phyloP scores from a whole-genome alignment of 495 filamentous ascomycete genomes.

The Lepraria neglecta region DNA sequence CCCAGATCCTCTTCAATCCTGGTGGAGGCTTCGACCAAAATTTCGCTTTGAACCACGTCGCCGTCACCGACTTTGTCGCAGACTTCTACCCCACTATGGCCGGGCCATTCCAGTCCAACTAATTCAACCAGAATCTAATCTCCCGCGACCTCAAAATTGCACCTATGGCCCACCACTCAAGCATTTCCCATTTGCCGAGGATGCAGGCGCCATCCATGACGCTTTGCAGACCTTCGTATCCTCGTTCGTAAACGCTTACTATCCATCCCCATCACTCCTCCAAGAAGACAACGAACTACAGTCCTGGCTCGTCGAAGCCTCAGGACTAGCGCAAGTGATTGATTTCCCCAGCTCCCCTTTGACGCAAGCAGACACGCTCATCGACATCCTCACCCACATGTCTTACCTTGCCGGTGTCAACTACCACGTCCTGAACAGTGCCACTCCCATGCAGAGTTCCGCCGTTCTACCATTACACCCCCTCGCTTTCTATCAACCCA shows the following conservation, averaged over 20 bases:
- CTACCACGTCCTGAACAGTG: constrained; percentile 35
- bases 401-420: constrained; percentile 24
- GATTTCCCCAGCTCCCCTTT: constrained; percentile 29
- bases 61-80: constrained; percentile 20
- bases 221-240: constrained; percentile 30
- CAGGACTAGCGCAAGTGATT: constrained; percentile 25
- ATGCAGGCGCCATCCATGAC: constrained; percentile 29
- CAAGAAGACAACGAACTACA: constrained; percentile 33
- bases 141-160: constrained; percentile 32
- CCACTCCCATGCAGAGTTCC: constrained; percentile 29
- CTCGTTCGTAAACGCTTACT: constrained; percentile 35
- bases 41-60: constrained; percentile 25
- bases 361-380: constrained; percentile 23
- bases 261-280: constrained; percentile 23
- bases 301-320: constrained; percentile 30
- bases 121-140: constrained; percentile 32
- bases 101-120: constrained; percentile 33
- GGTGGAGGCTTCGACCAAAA: constrained; percentile 31
- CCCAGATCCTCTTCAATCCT: constrained; percentile 26
- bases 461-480: constrained; percentile 30
- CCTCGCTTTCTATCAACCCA: constrained; percentile 31
- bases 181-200: constrained; percentile 36
- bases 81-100: constrained; percentile 28
- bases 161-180: constrained; percentile 30
- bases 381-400: constrained; percentile 36